Evolutionary conservation across 805 yeast genomes (phyloP).

Genomic region (Metschnikowia lunata): DNA sequence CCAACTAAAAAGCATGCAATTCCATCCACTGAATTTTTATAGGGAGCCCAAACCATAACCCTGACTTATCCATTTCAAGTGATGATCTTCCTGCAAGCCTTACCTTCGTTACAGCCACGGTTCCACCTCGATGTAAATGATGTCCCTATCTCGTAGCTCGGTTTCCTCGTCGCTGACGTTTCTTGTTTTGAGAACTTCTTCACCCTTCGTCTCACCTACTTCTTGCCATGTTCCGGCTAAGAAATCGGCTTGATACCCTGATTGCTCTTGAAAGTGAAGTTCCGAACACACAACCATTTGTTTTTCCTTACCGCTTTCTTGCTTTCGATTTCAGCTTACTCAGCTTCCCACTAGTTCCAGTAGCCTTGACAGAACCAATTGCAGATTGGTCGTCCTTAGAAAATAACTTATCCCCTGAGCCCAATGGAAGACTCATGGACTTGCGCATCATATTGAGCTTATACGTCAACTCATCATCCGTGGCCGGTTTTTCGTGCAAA

Average conservation of each 20-base stretch:
- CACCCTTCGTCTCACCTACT: conserved; percentile 56
- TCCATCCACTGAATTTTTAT: too few relatives aligned
- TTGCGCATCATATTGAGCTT: conserved; percentile 29
- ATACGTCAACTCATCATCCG: conserved; percentile 32
- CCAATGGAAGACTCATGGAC: conserved; percentile 20
- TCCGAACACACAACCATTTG: too few relatives aligned
- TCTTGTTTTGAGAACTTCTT: conserved; percentile 7
- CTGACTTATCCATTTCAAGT: too few relatives aligned
- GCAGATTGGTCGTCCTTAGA: neutral
- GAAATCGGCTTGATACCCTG: conserved; percentile 51
- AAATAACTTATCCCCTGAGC: conserved; percentile 9
- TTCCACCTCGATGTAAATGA: conserved; percentile 44
- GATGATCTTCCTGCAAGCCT: too few relatives aligned
- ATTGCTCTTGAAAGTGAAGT: conserved; percentile 49
- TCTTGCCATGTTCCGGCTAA: conserved; percentile 64
- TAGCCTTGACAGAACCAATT: neutral
- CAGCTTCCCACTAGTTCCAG: neutral
- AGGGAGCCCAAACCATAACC: too few relatives aligned
- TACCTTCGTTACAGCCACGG: conserved; percentile 30
- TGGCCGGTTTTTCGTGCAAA: conserved; percentile 30
- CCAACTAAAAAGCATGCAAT: too few relatives aligned
- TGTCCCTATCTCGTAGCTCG: conserved; percentile 39
- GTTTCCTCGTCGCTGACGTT: conserved; percentile 30
- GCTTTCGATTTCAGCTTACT: conserved; percentile 2
- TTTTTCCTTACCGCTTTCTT: conserved; percentile 3